Conservation (phyloP, 1,284 basidiomycete species). For the Moniliella sp. region DNA sequence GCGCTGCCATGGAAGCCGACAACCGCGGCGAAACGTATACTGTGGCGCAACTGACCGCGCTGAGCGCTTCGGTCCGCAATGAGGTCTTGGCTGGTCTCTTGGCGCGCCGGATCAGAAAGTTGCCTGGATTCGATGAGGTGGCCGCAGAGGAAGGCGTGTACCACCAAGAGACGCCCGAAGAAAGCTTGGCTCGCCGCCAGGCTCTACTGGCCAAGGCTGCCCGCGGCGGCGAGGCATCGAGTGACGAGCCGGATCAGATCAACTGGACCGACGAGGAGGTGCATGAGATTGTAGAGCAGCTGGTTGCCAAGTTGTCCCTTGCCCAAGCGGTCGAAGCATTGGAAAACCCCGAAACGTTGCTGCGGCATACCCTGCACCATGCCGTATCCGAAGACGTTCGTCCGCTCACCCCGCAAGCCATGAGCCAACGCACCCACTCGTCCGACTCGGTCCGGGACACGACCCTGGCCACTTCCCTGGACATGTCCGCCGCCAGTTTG, state of each 20-base stretch:
- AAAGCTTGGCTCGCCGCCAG: too few relatives aligned
- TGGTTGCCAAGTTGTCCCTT: conserved; percentile 41
- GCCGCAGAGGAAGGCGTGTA: too few relatives aligned
- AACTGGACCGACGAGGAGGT: not conserved
- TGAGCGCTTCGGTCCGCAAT: conserved; percentile 60
- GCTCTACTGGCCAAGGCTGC: too few relatives aligned
- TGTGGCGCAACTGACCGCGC: conserved; percentile 44
- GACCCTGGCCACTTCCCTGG: too few relatives aligned
- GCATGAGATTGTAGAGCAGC: not conserved
- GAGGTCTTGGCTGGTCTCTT: conserved; percentile 62
- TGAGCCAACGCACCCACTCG: too few relatives aligned
- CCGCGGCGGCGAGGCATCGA: not conserved
- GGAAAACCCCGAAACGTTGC: conserved; percentile 43
- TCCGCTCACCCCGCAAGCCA: too few relatives aligned
- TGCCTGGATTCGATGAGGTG: conserved; percentile 7
- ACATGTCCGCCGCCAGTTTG: too few relatives aligned
- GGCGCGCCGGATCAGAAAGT: conserved; percentile 46
- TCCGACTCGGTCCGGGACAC: too few relatives aligned
- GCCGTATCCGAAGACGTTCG: too few relatives aligned
- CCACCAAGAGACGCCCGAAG: too few relatives aligned
- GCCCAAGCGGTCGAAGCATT: conserved; percentile 53
- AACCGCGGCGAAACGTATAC: conserved; percentile 36
- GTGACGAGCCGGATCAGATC: too few relatives aligned
- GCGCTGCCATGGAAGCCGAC: conserved; percentile 10
- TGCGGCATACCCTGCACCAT: too few relatives aligned